These are phyloP conservation scores for Fusarium acutatum DNA, from an alignment of 2,329 filamentous ascomycete genomes.

Conservation along the genomic window DNA sequence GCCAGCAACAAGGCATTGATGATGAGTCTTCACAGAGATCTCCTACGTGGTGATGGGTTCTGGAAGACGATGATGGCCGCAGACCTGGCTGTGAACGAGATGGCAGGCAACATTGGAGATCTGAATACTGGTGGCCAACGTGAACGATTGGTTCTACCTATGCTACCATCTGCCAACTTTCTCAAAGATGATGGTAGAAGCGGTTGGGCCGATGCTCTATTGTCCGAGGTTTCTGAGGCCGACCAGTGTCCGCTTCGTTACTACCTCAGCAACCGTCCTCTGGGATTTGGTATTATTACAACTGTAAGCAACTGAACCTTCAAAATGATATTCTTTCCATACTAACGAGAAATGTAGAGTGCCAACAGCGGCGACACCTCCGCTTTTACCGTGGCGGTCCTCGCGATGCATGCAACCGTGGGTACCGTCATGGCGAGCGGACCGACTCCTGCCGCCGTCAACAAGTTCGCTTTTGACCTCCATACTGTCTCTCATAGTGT, in stretches of 20 bases:
- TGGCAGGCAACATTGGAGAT: rapidly evolving
- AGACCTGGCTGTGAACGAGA: rapidly evolving
- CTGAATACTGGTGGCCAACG: rapidly evolving
- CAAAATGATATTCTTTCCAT: rapidly evolving
- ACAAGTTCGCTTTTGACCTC: not conserved
- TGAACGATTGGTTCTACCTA: not conserved
- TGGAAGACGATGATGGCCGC: not conserved
- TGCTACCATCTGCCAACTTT: not conserved
- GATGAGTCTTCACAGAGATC: not conserved
- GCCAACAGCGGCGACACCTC: not conserved
- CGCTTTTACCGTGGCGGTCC: rapidly evolving
- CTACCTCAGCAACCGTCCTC: not conserved
- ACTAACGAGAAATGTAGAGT: rapidly evolving
- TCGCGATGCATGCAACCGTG: not conserved
- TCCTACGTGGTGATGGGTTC: not conserved
- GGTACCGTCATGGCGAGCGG: not conserved
- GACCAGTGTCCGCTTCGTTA: not conserved
- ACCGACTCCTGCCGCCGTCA: rapidly evolving
- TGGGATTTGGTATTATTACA: not conserved
- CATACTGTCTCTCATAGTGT: rapidly evolving
- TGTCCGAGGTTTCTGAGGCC: not conserved
- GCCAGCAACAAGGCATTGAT: rapidly evolving
- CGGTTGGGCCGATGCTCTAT: not conserved
- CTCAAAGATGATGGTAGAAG: not conserved
- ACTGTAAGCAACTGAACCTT: not conserved